Base-by-base conservation (phyloP, 371 early-diverging fungal species). In the Fennellomyces sp. region DNA sequence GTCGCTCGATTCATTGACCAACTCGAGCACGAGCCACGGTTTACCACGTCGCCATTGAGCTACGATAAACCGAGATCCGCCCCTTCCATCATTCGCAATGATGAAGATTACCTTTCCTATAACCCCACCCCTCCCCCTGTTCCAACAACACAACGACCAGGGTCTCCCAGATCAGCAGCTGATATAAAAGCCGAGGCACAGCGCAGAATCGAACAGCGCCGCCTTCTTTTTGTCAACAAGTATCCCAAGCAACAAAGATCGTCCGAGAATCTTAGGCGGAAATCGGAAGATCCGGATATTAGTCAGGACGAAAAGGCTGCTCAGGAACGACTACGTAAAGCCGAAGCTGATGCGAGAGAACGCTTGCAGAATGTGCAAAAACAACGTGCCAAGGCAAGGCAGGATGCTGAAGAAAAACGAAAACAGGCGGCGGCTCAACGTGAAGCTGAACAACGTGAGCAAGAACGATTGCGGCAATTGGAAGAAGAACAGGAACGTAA, bases 171-270 rank as follows among this genome's bases (percentile, higher is more conserved):
- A 38, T 80, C 80, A 17, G 71, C 67, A 1, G 69, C 64, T 13
- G 76, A 74, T 36, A 74, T 80, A 25, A 80, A 76, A 51, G 80
- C 80, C 5, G 80, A 71, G 52, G 80, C 76, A 0, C 69, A 74
- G 25, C 61, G 69, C 23, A 70, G 73, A 1, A 76, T 76, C n/a
- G 73, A 76, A 10, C 63, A 69, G 47, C 71, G 74, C 1, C 30
- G 67, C 45, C 56, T 66, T 2, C 63, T 73, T 28, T 28, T 70
- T 6, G 60, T 60, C 23, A 50, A 64, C n/a, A 51, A 52, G 17
- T 39, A 58, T n/a, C n/a, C n/a, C 11, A 25, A 28, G 12, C 30
- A 38, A 15, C 45, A 56, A 13, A 10, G 53, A 6, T 38, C 60
- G 0, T 21, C 28, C 27, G 51, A 59, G 7, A 47, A 51, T 19